These are phyloP conservation scores for Helicocarpus griseus DNA, from an alignment of 2,329 filamentous ascomycete species.

Conservation along the genomic window DNA sequence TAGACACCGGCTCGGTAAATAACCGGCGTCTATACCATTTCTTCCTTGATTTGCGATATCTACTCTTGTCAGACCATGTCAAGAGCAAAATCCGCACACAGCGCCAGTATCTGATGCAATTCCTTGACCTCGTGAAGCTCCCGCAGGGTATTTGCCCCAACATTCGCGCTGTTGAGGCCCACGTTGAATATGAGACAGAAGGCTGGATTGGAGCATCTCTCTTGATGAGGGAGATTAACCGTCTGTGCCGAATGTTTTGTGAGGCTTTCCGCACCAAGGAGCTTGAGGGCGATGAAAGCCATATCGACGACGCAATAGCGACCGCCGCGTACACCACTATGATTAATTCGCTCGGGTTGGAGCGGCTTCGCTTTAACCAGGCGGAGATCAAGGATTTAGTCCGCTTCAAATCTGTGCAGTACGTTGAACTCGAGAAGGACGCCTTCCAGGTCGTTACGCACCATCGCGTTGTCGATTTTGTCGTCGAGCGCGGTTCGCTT, in stretches of 20 bases:
- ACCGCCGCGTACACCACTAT: constrained; percentile 73
- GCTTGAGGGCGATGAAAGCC: constrained; percentile 50
- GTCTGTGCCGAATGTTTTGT: constrained; percentile 77
- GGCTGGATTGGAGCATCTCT: constrained; percentile 95
- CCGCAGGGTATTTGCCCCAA: constrained; percentile 97
- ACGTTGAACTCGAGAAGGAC: constrained; percentile 67
- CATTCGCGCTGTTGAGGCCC: constrained; percentile 79
- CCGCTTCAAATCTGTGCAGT: constrained; percentile 65
- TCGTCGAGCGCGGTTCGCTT: constrained; percentile 80
- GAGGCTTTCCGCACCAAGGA: constrained; percentile 69
- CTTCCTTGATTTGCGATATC: constrained; percentile 85
- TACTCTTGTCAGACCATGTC: constrained; percentile 80
- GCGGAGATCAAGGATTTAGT: constrained; percentile 82
- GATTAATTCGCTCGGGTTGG: constrained; percentile 78
- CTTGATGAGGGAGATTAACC: constrained; percentile 89
- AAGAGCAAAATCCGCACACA: constrained; percentile 76
- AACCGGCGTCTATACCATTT: constrained; percentile 97
- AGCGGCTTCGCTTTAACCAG: constrained; percentile 73
- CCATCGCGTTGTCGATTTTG: constrained; percentile 71
- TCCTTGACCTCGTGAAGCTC: constrained; percentile 87
- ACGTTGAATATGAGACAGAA: constrained; percentile 97
- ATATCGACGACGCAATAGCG: constrained; percentile 59
- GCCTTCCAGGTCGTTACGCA: constrained; percentile 34
- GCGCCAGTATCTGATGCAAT: constrained; percentile 82
- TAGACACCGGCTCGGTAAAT: constrained; percentile 88